Evolutionary conservation across 805 yeast genomes (phyloP), one percentile per base, ranked within the genome.

Genomic region (Suhomyces sp.): DNA sequence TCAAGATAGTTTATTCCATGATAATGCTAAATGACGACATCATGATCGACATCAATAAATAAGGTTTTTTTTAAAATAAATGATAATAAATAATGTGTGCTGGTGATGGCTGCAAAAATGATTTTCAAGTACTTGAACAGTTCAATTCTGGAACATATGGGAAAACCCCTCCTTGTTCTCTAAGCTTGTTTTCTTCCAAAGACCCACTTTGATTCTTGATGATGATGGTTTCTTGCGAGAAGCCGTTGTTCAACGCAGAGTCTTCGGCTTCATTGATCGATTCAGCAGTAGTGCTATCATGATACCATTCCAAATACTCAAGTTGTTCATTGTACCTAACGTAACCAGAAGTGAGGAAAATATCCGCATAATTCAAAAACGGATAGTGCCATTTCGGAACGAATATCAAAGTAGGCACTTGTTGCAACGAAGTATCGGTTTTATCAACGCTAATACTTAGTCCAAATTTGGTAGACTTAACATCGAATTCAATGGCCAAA

Each of bases 341-440:
- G 9, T 56, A 53, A 0, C 95, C 95, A 1, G 78, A 63, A 3
- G 79, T 67, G 10, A 78, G 63, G 12, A 62, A 64, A 6, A 85
- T 68, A 11, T 69, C 71, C 9, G 54, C 56, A 70, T 65, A 39
- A 65, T 70, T 37, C 67, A 77, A 30, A 57, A 53, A 30, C 61
- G 78, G 67, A 29, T 74, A 88, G 54, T 90, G 96, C 68, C 79
- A 72, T 17, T 66, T 68, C 0, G 97, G 97, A 18, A 88, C 50
- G 50, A 68, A 84, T 2, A 90, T 73, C 30, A 73, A 57, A 0
- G 91, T 81, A 2, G 88, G 80, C 11, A 88, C 53, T 8, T 70
- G 67, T 6, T 19, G 14, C 11, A 31, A 15, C 5, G 21, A n/a
- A 6, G 12, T 11, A 22, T 31, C 33, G 8, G 22, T 14, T 23